A percentile compares a stretch with the other conserved stretches of the same genome.
These are phyloP conservation scores for Xylaria sp. DNA, from an alignment of 2,329 filamentous ascomycete species.

Conservation along the genomic window DNA sequence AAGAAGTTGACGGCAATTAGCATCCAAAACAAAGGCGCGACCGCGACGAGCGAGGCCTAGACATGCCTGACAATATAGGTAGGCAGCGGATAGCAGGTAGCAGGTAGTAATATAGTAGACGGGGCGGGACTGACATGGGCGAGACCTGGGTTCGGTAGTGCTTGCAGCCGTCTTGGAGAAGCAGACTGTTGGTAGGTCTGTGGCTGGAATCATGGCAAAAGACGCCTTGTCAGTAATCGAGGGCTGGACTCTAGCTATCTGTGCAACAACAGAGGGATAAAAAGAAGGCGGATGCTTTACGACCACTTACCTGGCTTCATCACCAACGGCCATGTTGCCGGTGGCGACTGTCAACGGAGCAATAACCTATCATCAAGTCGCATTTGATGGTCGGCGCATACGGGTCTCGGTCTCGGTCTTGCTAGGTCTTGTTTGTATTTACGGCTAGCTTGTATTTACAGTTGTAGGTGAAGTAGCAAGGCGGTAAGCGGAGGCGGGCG, in stretches of 20 bases:
- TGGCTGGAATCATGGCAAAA: constrained; percentile 51
- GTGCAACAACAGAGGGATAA: background rate
- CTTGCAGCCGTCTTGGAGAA: constrained; percentile 64
- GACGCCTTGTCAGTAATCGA: constrained; percentile 10
- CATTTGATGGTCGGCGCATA: constrained; percentile 33
- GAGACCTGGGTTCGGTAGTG: constrained; percentile 72
- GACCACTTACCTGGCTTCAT: constrained; percentile 56
- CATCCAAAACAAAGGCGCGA: constrained; percentile 2
- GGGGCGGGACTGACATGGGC: constrained; percentile 62
- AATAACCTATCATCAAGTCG: constrained; percentile 39
- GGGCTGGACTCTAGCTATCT: background rate
- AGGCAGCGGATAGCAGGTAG: background rate
- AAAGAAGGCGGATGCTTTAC: constrained; percentile 7
- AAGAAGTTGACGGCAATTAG: constrained; percentile 11
- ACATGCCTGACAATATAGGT: background rate
- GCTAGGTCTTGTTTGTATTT: background rate
- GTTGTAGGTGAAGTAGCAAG: background rate
- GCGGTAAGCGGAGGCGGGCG: too few species aligned
- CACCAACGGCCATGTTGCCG: constrained; percentile 60
- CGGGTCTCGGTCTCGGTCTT: too few species aligned
- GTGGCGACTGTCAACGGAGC: constrained; percentile 34
- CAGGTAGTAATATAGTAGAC: too few species aligned
- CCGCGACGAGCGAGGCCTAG: background rate
- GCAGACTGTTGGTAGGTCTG: constrained; percentile 69
- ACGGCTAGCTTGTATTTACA: too few species aligned